Evolutionary conservation across 495 filamentous ascomycete genomes (phyloP).

Genomic region (Lophiotrema nucula): DNA sequence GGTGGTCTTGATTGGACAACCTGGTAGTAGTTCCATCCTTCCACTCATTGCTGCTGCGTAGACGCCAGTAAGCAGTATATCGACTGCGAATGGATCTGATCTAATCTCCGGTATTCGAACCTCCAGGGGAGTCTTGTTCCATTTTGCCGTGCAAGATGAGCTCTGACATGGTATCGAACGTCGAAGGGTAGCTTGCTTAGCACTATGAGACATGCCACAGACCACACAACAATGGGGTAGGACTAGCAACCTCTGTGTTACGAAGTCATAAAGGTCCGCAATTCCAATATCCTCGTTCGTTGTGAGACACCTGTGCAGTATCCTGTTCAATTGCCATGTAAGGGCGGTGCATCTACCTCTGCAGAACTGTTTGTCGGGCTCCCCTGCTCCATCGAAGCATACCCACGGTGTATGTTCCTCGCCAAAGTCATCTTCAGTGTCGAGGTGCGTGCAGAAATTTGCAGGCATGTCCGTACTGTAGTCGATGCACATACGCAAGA

Average conservation of each 20-base stretch:
- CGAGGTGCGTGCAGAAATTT: conserved; percentile 36
- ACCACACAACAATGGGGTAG: conserved; percentile 29
- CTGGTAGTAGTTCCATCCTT: conserved; percentile 30
- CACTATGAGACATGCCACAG: conserved; percentile 25
- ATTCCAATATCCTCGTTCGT: background rate
- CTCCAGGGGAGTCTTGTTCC: conserved; percentile 23
- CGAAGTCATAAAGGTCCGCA: conserved; percentile 10
- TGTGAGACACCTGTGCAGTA: conserved; percentile 21
- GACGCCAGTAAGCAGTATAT: conserved; percentile 31
- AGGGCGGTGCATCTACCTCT: conserved; percentile 6
- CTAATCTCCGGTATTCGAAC: conserved; percentile 25
- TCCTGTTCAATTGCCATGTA: conserved; percentile 28
- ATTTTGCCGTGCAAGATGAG: conserved; percentile 13
- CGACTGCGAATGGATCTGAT: conserved; percentile 22
- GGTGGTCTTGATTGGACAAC: conserved; percentile 29
- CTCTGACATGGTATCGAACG: conserved; percentile 29
- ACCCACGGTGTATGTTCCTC: conserved; percentile 20
- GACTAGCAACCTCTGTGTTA: conserved; percentile 4
- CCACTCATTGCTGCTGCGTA: conserved; percentile 28
- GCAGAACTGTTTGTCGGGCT: conserved; percentile 11
- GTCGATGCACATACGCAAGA: conserved; percentile 17
- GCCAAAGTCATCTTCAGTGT: background rate
- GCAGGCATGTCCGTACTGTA: conserved; percentile 3
- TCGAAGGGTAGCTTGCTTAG: conserved; percentile 13
- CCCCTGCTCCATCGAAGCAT: background rate